Conservation (phyloP, 225 moss, liverwort and hornwort species). For the Pseudoscleropodium purum region DNA sequence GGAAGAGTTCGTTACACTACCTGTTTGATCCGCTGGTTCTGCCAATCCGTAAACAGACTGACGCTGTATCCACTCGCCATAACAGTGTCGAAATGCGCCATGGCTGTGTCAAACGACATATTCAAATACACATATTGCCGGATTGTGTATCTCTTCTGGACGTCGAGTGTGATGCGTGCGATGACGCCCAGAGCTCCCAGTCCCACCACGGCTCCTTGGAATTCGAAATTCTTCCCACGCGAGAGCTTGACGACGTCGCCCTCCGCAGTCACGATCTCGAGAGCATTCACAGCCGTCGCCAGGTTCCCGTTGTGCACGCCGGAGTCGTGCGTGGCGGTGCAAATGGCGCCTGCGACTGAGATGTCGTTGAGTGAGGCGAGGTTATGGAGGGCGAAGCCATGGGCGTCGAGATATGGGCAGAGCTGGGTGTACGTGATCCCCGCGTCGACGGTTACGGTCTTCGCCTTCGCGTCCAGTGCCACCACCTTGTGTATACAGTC, state of each 20-base stretch:
- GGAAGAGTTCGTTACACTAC: neutral
- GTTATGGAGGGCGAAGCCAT: slow-evolving; percentile 26
- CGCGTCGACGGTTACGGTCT: slow-evolving; percentile 25
- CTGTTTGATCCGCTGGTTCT: neutral
- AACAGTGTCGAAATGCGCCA: neutral
- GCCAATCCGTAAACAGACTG: neutral
- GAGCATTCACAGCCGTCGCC: slow-evolving; percentile 10
- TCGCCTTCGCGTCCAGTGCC: neutral
- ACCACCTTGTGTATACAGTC: neutral
- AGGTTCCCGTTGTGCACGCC: slow-evolving; percentile 26
- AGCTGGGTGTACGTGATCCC: slow-evolving; percentile 36
- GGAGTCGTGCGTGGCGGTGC: slow-evolving; percentile 43
- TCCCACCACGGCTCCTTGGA: neutral
- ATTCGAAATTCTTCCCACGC: neutral
- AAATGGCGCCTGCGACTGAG: slow-evolving; percentile 28
- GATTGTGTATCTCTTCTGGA: neutral
- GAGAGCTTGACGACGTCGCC: neutral
- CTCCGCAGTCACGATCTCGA: slow-evolving; percentile 1
- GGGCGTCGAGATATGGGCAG: slow-evolving; percentile 18
- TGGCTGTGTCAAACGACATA: neutral
- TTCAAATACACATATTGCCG: neutral
- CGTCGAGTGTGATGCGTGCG: neutral
- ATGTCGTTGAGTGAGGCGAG: slow-evolving; percentile 20
- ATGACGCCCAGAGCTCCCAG: neutral
- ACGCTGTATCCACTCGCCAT: neutral